A percentile compares a stretch with the other conserved stretches of the same genome.
phyloP scores from a whole-genome alignment of 2,329 filamentous ascomycete genomes.

The Lachnellula willkommii region DNA sequence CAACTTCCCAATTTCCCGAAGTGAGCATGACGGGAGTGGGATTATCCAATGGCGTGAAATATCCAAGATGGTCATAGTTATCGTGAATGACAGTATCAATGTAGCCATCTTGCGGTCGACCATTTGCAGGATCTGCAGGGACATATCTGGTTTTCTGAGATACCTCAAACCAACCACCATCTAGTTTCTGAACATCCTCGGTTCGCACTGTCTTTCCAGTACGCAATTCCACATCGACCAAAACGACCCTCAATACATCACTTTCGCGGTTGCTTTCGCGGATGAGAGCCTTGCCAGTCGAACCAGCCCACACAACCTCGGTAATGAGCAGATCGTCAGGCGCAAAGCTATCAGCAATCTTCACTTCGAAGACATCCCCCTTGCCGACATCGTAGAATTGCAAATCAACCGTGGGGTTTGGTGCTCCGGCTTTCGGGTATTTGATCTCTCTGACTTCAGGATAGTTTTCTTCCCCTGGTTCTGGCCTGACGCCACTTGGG shows the following conservation, averaged over 20 bases:
- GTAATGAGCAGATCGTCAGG: conserved; percentile 86
- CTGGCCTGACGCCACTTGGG: conserved; percentile 67
- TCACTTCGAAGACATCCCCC: conserved; percentile 72
- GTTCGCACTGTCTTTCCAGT: conserved; percentile 74
- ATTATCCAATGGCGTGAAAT: conserved; percentile 85
- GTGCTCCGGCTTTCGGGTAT: conserved; percentile 91
- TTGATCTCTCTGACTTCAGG: conserved; percentile 90
- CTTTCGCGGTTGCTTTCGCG: conserved; percentile 93
- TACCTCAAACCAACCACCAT: conserved; percentile 96
- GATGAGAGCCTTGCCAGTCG: conserved; percentile 68
- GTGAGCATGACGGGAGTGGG: conserved; percentile 80
- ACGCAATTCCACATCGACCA: conserved; percentile 72
- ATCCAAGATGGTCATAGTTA: conserved; percentile 84
- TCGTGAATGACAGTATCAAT: conserved; percentile 85
- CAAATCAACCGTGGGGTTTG: conserved; percentile 84
- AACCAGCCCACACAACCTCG: conserved; percentile 83
- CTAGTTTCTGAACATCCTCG: conserved; percentile 74
- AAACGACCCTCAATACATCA: conserved; percentile 78
- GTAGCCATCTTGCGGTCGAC: conserved; percentile 79
- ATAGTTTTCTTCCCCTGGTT: conserved; percentile 74
- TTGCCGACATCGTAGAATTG: conserved; percentile 82
- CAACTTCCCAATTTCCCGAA: conserved; percentile 87
- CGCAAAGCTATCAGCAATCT: conserved; percentile 69
- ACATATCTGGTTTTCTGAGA: conserved; percentile 81
- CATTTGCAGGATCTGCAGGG: conserved; percentile 72